These are phyloP conservation scores for Panicum hallii DNA, from an alignment of 202 grass and related monocot genomes.

Conservation along the genomic window DNA sequence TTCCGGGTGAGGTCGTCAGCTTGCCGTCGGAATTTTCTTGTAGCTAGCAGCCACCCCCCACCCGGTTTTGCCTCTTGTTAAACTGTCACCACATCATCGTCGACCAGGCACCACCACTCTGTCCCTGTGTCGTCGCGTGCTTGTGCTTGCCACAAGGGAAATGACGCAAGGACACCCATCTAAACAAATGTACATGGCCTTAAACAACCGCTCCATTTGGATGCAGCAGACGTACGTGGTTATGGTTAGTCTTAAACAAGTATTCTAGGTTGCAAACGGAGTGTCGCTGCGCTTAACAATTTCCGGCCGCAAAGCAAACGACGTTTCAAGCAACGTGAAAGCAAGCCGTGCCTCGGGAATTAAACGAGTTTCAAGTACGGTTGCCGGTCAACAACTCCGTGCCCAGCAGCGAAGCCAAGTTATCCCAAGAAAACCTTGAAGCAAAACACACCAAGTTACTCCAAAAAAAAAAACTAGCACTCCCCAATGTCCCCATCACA, in stretches of 20 bases:
- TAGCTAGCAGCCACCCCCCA: neutral
- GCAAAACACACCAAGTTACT: neutral
- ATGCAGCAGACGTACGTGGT: neutral
- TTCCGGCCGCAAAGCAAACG: constrained; percentile 39
- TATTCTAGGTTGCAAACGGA: constrained; percentile 9
- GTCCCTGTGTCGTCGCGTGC: neutral
- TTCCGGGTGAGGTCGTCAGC: neutral
- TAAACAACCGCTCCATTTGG: constrained; percentile 10
- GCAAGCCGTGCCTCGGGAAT: neutral
- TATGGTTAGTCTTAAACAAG: constrained; percentile 11
- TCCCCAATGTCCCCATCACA: neutral
- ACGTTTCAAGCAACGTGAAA: constrained; percentile 8
- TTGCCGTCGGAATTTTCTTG: neutral
- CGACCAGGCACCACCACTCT: constrained; percentile 5
- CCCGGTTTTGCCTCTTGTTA: neutral
- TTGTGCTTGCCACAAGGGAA: constrained; percentile 18
- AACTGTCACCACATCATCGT: neutral
- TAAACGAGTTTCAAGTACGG: constrained; percentile 37
- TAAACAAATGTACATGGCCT: constrained; percentile 22
- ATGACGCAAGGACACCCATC: neutral
- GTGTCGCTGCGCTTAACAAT: constrained; percentile 8
- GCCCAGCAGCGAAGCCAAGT: neutral
- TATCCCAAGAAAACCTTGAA: neutral
- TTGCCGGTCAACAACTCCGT: constrained; percentile 38
- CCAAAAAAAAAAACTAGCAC: neutral